Base-by-base conservation (phyloP, 192 early-diverging fungal species). In the Linnemannia hyalina region DNA sequence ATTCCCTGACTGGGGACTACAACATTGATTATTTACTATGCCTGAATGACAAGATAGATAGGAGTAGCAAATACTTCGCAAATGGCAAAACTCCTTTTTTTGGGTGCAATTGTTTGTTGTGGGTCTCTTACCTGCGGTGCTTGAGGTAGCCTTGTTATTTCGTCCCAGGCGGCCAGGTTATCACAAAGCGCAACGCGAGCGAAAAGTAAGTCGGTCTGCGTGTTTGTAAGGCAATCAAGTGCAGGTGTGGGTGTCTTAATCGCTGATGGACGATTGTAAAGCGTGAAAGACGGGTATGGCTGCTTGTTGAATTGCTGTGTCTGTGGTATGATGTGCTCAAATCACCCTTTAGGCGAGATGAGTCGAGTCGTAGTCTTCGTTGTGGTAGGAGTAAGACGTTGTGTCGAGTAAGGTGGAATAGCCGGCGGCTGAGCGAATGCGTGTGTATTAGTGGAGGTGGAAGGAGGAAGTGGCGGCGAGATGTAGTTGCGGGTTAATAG, bases 81-180 rank as follows among this genome's bases (percentile, higher is more conserved):
- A 65, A 65, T 65, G 60, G 60, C 60, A 65, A 65, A 65, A 65
- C 60, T 65, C 60, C 60, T 32, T 60, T 26, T 60, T 60, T 65
- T 60, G 7, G 9, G 29, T 18, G 29, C 26, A 13, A 8, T 32
- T 57, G 7, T 57, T 57, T 57, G 55, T 57, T 10, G 55, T 57
- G 11, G 44, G 44, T 46, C 26, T 32, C 60, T 65, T 65, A 65
- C 60, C 60, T 65, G n/a, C 1, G 8, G 23, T 32, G 57, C 54
- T 55, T 23, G 55, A 26, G 9, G n/a, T 65, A 65, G 26, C n/a
- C 3, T 32, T 26, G 29, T 65, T 60, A 26, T n/a, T 23, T 29
- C 44, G 55, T 23, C 8, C 55, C 55, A 26, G 10, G n/a, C 9
- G 55, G 55, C 6, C 55, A 60, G 55, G n/a, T 60, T 60, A 60